Base-by-base conservation (phyloP, 768 basidiomycete genomes). In the Amanita muscaria region DNA sequence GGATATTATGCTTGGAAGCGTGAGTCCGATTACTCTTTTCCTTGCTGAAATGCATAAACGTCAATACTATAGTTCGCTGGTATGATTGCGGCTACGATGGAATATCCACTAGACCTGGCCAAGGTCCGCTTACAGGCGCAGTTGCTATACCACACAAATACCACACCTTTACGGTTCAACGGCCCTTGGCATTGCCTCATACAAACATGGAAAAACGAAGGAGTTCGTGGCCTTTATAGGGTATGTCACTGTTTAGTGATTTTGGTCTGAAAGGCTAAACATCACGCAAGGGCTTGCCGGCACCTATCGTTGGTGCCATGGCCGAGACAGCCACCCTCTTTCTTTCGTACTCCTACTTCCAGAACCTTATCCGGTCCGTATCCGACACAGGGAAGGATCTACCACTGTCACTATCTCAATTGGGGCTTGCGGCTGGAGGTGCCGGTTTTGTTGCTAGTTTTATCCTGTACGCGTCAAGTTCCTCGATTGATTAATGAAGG, bases 121-220 rank as follows among this genome's bases (percentile, higher is more conserved):
- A 97, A 96, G 67, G 93, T 96, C 47, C 77, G 93, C 39, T 72
- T 98, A 33, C 94, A 98, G 62, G 77, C 88, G 1, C 94, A 97
- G 56, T 81, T 93, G 10, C 70, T 93, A 43, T 79, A 86, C 49
- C 65, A 76, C 8, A 67, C 76, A 11, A 66, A 73, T 16, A 59
- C 63, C 45, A 48, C 57, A 16, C 47, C 56, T 14, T 53, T 64
- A 40, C 76, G 80, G 14, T 98, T 91, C 65, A 79, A 68, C 11
- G 93, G 93, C 0, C 92, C 93, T 0, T 54, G 90, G 48, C 88
- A 98, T 63, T 94, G 92, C 61, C 73, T 97, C 46, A 64, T 66
- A 37, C 77, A 84, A 60, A 97, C 93, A 0, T 90, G 79, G 69
- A 64, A 63, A 51, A 72, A 79, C 42, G 93, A 97, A 59, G 93